Evolutionary conservation across 148 eudicot species (phyloP).

Genomic region (Cornus florida): DNA sequence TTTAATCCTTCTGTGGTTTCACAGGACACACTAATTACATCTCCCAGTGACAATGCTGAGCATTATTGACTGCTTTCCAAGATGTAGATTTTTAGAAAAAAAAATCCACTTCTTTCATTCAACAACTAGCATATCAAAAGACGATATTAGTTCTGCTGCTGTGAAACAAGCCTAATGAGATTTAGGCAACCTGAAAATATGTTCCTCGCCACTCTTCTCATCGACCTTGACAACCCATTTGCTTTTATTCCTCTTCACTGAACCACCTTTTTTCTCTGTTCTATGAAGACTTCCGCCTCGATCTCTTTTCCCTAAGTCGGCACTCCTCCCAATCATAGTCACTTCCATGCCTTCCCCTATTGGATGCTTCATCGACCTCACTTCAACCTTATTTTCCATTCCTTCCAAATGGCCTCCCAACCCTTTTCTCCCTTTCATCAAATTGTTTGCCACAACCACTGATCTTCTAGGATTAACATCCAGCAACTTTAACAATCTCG

Average conservation of each 20-base stretch:
- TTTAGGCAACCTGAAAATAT: constrained; percentile 31
- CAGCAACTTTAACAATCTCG: constrained; percentile 15
- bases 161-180: constrained; percentile 4
- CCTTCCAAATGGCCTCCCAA: constrained; percentile 30
- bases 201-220: constrained; percentile 45
- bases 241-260: constrained; percentile 28
- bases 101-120: neutral
- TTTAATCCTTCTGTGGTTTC: neutral
- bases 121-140: neutral
- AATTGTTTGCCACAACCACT: constrained; percentile 38
- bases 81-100: neutral
- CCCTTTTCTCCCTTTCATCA: constrained; percentile 33
- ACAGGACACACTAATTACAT: neutral
- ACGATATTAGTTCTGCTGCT: neutral
- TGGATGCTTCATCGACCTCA: constrained; percentile 35
- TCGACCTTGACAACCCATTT: constrained; percentile 40
- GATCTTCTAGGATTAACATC: constrained; percentile 33
- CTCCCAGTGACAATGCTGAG: neutral
- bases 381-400: constrained; percentile 15
- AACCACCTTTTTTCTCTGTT: constrained; percentile 10
- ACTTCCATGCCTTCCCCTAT: constrained; percentile 39
- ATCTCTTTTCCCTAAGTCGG: neutral
- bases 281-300: constrained; percentile 6
- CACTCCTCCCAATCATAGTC: constrained; percentile 25
- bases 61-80: neutral